These are phyloP conservation scores for Anthostomella pinea DNA, from an alignment of 2,329 filamentous ascomycete genomes.

Conservation along the genomic window DNA sequence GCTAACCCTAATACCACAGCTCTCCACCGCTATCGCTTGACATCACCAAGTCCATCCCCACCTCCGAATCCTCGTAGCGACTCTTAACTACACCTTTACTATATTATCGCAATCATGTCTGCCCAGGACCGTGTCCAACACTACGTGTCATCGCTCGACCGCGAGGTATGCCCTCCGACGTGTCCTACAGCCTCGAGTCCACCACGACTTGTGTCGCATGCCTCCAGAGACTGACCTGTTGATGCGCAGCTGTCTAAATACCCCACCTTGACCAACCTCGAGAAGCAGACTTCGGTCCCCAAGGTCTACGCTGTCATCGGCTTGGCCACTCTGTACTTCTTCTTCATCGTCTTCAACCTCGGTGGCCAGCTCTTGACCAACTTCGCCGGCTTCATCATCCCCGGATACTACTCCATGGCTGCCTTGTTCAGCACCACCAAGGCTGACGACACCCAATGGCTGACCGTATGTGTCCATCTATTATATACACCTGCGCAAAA, in stretches of 20 bases:
- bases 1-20: constrained; percentile 28
- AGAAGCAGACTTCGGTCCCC: constrained; percentile 78
- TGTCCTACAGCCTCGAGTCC: constrained; percentile 3
- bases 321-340: constrained; percentile 76
- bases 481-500: constrained; percentile 7
- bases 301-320: constrained; percentile 84
- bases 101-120: constrained; percentile 56
- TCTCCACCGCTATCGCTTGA: constrained; percentile 19
- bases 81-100: constrained; percentile 6
- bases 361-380: constrained; percentile 86
- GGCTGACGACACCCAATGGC: constrained; percentile 78
- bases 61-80: constrained; percentile 15
- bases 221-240: constrained; percentile 16
- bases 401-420: constrained; percentile 78
- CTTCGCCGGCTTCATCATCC: constrained; percentile 77
- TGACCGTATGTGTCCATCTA: constrained; percentile 56
- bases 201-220: constrained; percentile 14
- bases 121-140: constrained; percentile 73
- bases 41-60: constrained; percentile 22
- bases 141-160: constrained; percentile 76
- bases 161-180: constrained; percentile 59
- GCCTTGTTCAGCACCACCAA: constrained; percentile 72
- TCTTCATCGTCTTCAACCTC: constrained; percentile 90
- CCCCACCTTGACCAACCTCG: constrained; percentile 77
- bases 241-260: constrained; percentile 74